Base-by-base conservation (phyloP, 441 rosid species). In the Adansonia grandidieri region DNA sequence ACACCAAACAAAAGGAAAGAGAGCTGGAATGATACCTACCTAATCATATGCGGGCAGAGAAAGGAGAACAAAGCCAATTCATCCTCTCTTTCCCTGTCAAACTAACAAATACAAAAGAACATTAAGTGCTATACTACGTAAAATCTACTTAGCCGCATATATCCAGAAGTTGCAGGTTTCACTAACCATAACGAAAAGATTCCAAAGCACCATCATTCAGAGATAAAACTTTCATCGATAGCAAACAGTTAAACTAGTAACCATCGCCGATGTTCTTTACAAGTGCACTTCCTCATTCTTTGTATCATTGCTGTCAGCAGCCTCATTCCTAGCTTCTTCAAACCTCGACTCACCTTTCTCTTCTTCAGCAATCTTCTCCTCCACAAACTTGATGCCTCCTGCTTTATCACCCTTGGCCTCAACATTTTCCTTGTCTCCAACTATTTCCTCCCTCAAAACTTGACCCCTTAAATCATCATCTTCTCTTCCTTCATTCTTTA, bases 261-360 rank as follows among this genome's bases (percentile, higher is more conserved):
- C 88, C 77, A 5, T 80, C 72, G 57, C 76, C 82, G 80, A 79
- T 78, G 81, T 84, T 82, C 78, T 78, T 82, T 80, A 80, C 68
- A 9, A 62, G 22, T 60, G 28, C 58, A 24, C 37, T 22, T 73
- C 62, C 73, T 82, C 79, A 66, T 81, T 78, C 40, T 67, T 32
- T 51, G 37, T 17, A 9, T 79, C 80, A 54, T 65, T 61, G 53
- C 72, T 71, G 73, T 77, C 75, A 6, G 56, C 68, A 47, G 61
- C 37, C 28, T 32, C 28, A 22, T 83, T 58, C 9, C 61, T 64
- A 20, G 56, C 40, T 60, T 64, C 80, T 78, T 77, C 80, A 73
- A 14, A 11, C 53, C 47, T 67, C 2, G 50, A 48, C 65, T 82
- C 79, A 70, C 40, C 17, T 13, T 58, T 44, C 60, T 71, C 82